A percentile compares a stretch with the other conserved stretches of the same genome.
Evolutionary conservation across 2,329 filamentous ascomycete genomes (phyloP).

Genomic region (Aspergillaceae sp.): DNA sequence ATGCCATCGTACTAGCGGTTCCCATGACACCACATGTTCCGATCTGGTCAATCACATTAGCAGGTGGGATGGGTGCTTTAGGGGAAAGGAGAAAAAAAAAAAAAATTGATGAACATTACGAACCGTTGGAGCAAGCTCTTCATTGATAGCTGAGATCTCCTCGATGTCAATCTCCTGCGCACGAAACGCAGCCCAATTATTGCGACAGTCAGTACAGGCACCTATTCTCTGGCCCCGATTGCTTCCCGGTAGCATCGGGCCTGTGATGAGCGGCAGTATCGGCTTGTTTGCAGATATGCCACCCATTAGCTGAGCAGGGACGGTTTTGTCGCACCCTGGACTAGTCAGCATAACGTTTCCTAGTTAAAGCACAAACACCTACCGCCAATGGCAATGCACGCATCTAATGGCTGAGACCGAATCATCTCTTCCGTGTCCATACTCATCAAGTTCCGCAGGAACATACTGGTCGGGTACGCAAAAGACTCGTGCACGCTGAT

Average conservation of each 20-base stretch:
- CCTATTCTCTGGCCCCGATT: constrained; percentile 57
- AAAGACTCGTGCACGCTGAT: constrained; percentile 65
- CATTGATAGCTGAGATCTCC: constrained; percentile 61
- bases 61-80: neutral
- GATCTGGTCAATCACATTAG: constrained; percentile 15
- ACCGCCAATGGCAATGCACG: constrained; percentile 60
- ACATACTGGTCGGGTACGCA: constrained; percentile 65
- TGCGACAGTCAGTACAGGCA: constrained; percentile 66
- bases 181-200: constrained; percentile 62
- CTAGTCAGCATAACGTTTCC: neutral
- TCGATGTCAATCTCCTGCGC: constrained; percentile 61
- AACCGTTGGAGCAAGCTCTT: constrained; percentile 63
- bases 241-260: constrained; percentile 67
- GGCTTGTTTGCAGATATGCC: constrained; percentile 67
- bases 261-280: constrained; percentile 59
- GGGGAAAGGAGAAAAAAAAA: too few relatives aligned
- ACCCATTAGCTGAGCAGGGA: constrained; percentile 66
- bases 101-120: constrained; percentile 10
- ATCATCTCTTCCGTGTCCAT: constrained; percentile 79
- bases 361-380: constrained; percentile 6
- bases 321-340: constrained; percentile 64
- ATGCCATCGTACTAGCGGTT: constrained; percentile 51
- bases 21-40: constrained; percentile 53
- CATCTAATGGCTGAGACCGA: constrained; percentile 60
- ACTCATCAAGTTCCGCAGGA: constrained; percentile 63